Percentiles rank a stretch among this genome's conserved stretches.
These are phyloP conservation scores for Coccomyxa subellipsoidea DNA, from an alignment of 163 green algal species.

Conservation along the genomic window DNA sequence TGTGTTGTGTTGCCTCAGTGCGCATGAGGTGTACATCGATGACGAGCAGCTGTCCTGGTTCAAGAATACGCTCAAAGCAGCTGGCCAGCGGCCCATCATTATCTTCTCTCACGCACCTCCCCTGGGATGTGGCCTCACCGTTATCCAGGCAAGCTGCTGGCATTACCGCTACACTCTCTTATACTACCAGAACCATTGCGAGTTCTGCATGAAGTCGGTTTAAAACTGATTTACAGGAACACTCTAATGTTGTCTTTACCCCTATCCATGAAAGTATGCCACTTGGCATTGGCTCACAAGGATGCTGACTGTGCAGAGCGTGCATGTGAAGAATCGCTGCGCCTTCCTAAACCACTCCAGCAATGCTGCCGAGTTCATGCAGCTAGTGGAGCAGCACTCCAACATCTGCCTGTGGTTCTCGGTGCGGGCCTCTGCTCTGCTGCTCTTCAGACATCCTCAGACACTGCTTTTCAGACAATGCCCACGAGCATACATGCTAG, in stretches of 20 bases:
- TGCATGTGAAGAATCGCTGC: conserved; percentile 84
- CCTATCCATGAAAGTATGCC: too few species aligned
- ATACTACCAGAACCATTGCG: too few species aligned
- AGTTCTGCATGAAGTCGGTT: too few species aligned
- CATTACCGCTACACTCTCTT: too few species aligned
- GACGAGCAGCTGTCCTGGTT: conserved; percentile 73
- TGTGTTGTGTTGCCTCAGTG: conserved; percentile 5
- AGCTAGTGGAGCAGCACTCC: conserved; percentile 51
- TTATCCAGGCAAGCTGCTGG: conserved; percentile 2
- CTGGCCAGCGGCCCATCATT: conserved; percentile 49
- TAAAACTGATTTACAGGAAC: too few species aligned
- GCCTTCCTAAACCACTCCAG: conserved; percentile 62
- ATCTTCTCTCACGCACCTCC: conserved; percentile 77
- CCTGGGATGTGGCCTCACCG: conserved; percentile 70
- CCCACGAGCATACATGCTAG: conserved; percentile 78
- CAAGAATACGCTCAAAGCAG: conserved; percentile 36
- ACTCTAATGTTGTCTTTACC: too few species aligned
- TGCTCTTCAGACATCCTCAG: not conserved
- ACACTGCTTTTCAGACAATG: too few species aligned
- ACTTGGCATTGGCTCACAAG: not conserved
- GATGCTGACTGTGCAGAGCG: conserved; percentile 43
- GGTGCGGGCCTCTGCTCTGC: not conserved
- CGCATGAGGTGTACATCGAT: conserved; percentile 66
- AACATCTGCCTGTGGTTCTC: conserved; percentile 73
- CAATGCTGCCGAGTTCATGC: conserved; percentile 59